Base-by-base conservation (phyloP, 139 green algal genomes). In the Chlamydomonas urium region DNA sequence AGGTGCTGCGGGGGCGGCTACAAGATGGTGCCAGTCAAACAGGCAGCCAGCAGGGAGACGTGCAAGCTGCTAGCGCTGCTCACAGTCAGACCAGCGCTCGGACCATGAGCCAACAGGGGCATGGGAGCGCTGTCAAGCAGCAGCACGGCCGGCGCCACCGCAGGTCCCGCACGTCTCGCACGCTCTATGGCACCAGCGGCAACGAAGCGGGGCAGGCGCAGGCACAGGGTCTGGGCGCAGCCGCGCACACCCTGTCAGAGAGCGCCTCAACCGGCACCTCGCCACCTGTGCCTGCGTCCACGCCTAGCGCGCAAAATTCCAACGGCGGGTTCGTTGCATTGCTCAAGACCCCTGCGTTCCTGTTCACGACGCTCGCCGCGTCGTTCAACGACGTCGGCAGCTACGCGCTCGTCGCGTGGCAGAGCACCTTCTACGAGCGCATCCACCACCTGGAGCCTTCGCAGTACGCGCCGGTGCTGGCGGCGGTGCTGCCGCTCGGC, bases 351-450 rank as follows among this genome's bases (percentile, higher is more conserved):
- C 75, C 56, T n/a, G 76, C 73, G 2, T 91, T 92, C 47, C 81
- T 90, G 67, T 75, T 81, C 2, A 81, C 90, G 23, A 95, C 92
- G 8, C 26, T 84, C 6, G 89, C 91, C n/a, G 84, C 86, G 6
- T 81, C 91, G 31, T 38, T 97, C 2, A 96, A 96, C 73, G 92
- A 97, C 71, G 77, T 96, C 8, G 90, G 91, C 65, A 84, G 74
- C 71, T 97, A 93, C 79, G 85, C 89, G 5, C 83, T 97, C 4
- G 88, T 96, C n/a, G 85, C 89, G 6, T 97, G 90, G 89, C 92
- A 97, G 67, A 86, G 82, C 31, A 92, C 86, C 21, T 97, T 96
- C 62, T 97, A 97, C 74, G 86, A 94, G 84, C 81, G 90, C 47
- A n/a, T 66, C 3, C 94, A 88, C 67, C 76, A 87, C 24, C 68